Evolutionary conservation across 1,139 yeast genomes (phyloP).

Genomic region (Saccharomyces hybrid): DNA sequence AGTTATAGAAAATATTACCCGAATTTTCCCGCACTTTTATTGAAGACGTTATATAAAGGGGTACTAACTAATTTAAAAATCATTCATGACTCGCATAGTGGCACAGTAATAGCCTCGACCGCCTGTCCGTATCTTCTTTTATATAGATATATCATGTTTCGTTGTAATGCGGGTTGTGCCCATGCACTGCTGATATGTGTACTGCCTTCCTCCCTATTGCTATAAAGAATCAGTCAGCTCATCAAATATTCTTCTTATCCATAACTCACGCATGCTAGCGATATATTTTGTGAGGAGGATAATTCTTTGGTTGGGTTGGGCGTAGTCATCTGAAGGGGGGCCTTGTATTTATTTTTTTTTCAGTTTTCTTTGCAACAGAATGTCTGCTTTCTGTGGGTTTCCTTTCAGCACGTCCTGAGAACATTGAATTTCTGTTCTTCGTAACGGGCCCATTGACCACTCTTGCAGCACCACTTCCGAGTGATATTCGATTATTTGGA

Average conservation of each 20-base stretch:
- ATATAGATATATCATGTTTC: background rate
- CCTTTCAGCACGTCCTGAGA: conserved; percentile 7
- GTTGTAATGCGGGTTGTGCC: background rate
- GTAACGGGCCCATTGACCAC: conserved; percentile 10
- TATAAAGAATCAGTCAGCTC: background rate
- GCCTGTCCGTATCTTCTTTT: background rate
- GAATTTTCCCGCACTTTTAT: background rate
- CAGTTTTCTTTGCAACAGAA: conserved; percentile 3
- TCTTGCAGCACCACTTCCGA: conserved; percentile 27
- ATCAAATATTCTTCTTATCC: background rate
- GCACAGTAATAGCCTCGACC: background rate
- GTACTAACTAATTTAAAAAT: background rate
- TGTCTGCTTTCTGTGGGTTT: background rate
- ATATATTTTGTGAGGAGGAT: background rate
- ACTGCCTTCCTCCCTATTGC: background rate
- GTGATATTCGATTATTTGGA: conserved; percentile 12
- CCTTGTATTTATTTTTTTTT: conserved; percentile 10
- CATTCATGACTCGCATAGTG: background rate
- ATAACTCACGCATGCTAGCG: background rate
- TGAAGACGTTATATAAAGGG: background rate
- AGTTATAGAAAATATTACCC: background rate
- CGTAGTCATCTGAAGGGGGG: conserved; percentile 25
- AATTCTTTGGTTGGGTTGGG: background rate
- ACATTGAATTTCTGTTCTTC: conserved; percentile 4
- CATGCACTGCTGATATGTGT: background rate